Evolutionary conservation across 2,329 filamentous ascomycete genomes (phyloP).

Genomic region (Ciborinia camelliae): DNA sequence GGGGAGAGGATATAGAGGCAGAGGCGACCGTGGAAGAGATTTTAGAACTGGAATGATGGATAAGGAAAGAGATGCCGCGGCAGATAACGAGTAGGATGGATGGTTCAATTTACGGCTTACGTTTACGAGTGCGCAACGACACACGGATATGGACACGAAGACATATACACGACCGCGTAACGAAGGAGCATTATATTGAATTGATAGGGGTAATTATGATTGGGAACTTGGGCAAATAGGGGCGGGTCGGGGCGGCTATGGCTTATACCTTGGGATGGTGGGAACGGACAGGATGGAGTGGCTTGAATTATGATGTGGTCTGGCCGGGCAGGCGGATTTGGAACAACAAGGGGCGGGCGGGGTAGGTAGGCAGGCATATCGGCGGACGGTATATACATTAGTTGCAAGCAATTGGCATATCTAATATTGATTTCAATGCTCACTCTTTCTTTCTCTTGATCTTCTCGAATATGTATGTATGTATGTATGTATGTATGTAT

Average conservation of each 20-base stretch:
- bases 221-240: neutral
- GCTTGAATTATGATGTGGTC: neutral
- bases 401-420: neutral
- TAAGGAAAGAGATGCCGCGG: conserved; percentile 9
- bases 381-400: neutral
- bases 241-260: neutral
- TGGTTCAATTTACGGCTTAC: neutral
- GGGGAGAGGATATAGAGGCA: conserved; percentile 19
- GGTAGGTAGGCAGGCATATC: no score
- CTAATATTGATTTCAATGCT: neutral
- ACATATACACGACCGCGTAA: neutral
- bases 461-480: neutral
- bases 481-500: no score
- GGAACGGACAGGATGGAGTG: neutral
- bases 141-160: conserved; percentile 3
- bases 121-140: neutral
- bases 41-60: conserved; percentile 19
- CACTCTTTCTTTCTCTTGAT: neutral
- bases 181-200: neutral
- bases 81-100: neutral
- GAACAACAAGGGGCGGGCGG: neutral
- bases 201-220: neutral
- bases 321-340: neutral
- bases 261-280: neutral
- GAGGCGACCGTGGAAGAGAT: conserved; percentile 19